Evolutionary conservation across 2,329 filamentous ascomycete species (phyloP).

Genomic region (Fusarium sacchari): DNA sequence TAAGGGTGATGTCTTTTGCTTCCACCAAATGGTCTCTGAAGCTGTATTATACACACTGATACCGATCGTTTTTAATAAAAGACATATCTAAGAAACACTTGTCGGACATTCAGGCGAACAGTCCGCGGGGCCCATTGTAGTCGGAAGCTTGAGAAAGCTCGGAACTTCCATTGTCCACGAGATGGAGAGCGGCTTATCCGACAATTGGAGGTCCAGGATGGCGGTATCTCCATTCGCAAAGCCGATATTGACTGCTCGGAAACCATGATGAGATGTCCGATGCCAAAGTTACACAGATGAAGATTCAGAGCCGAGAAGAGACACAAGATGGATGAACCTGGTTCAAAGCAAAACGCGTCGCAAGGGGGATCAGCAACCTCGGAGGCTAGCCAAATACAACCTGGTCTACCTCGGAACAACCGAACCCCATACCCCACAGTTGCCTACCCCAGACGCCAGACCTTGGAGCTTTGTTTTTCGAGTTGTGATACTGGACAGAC

Average conservation of each 20-base stretch:
- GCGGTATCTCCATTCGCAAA: neutral
- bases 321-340: neutral
- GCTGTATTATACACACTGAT: neutral
- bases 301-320: neutral
- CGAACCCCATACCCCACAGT: neutral
- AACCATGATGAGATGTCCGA: neutral
- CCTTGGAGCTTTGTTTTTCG: neutral
- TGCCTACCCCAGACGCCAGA: neutral
- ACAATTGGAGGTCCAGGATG: fast-evolving
- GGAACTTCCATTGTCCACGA: neutral
- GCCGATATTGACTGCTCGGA: fast-evolving
- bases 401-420: neutral
- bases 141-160: neutral
- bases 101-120: fast-evolving
- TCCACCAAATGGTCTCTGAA: neutral
- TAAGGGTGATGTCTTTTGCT: neutral
- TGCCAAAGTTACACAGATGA: fast-evolving
- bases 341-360: neutral
- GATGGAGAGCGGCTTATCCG: neutral
- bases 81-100: fast-evolving
- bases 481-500: no score
- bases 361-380: fast-evolving
- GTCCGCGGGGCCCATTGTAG: fast-evolving
- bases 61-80: fast-evolving
- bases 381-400: neutral